A percentile compares a stretch with the other conserved stretches of the same genome.
Conservation (phyloP, 345 rosid genomes). For the Brassica carinata region DNA sequence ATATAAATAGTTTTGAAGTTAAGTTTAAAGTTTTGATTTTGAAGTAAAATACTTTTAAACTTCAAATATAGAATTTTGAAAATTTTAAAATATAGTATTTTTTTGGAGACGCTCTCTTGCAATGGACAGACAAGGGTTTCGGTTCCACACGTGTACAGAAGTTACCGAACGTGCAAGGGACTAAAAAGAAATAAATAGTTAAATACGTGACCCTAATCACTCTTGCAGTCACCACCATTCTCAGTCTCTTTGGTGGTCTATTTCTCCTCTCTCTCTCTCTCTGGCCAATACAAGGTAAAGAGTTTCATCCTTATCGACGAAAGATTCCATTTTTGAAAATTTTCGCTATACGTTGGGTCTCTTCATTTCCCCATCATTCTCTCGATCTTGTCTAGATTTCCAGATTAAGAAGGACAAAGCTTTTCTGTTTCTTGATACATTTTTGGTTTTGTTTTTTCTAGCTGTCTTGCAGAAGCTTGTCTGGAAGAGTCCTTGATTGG, state of each 20-base stretch:
- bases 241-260: slow-evolving; percentile 1
- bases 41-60: no score
- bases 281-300: slow-evolving; percentile 25
- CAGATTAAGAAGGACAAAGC: background rate
- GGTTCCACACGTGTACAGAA: slow-evolving; percentile 15
- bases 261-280: slow-evolving; percentile 11
- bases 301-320: background rate
- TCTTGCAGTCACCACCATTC: slow-evolving; percentile 30
- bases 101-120: no score
- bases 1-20: no score
- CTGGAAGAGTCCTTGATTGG: background rate
- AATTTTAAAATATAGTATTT: no score
- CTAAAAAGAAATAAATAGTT: background rate
- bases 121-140: slow-evolving; percentile 1
- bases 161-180: slow-evolving; percentile 19
- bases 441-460: background rate
- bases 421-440: slow-evolving; percentile 4
- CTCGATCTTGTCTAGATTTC: background rate
- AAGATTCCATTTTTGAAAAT: slow-evolving; percentile 10
- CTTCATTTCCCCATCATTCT: background rate
- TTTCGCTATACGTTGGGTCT: background rate
- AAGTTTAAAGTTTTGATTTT: no score
- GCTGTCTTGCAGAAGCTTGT: slow-evolving; percentile 26
- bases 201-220: slow-evolving; percentile 36
- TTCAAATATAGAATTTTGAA: no score